Conservation (phyloP, 495 filamentous ascomycete species). For the Penicillium verhagenii region DNA sequence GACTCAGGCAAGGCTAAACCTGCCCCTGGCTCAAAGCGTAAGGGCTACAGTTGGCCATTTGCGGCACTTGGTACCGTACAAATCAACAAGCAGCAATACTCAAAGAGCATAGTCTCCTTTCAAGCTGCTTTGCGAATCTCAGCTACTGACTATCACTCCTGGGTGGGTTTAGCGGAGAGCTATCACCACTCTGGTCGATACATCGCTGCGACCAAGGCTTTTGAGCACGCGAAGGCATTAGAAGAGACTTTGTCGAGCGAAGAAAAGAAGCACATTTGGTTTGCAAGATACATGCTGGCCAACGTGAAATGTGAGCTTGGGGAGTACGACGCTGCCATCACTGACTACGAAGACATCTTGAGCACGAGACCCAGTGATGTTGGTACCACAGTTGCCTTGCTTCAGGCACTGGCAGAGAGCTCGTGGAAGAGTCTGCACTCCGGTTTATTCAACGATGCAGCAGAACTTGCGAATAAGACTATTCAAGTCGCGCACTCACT, state of each 20-base stretch:
- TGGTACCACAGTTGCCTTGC: constrained; percentile 79
- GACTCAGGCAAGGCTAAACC: constrained; percentile 89
- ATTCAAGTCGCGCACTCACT: constrained; percentile 55
- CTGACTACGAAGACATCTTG: constrained; percentile 71
- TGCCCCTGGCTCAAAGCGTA: constrained; percentile 85
- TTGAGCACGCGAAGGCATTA: constrained; percentile 72
- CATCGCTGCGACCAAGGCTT: constrained; percentile 88
- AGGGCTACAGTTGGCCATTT: constrained; percentile 91
- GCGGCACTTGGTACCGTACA: constrained; percentile 96
- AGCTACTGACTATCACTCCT: constrained; percentile 86
- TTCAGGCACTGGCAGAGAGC: constrained; percentile 82
- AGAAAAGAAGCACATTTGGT: constrained; percentile 73
- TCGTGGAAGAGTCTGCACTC: constrained; percentile 73
- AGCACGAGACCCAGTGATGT: constrained; percentile 65
- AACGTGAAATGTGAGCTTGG: constrained; percentile 91
- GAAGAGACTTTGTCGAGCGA: constrained; percentile 43
- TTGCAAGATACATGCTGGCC: constrained; percentile 93
- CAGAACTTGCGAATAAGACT: constrained; percentile 61
- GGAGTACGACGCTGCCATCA: constrained; percentile 78
- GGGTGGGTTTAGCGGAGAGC: constrained; percentile 93
- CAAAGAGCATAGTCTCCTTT: constrained; percentile 84
- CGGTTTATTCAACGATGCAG: constrained; percentile 79
- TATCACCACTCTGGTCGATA: constrained; percentile 93
- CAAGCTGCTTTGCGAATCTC: constrained; percentile 83
- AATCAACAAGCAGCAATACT: constrained; percentile 89